A percentile compares a stretch with the other conserved stretches of the same genome.
Evolutionary conservation across 495 filamentous ascomycete species (phyloP).

Genomic region (Hypoxylon fuscum): DNA sequence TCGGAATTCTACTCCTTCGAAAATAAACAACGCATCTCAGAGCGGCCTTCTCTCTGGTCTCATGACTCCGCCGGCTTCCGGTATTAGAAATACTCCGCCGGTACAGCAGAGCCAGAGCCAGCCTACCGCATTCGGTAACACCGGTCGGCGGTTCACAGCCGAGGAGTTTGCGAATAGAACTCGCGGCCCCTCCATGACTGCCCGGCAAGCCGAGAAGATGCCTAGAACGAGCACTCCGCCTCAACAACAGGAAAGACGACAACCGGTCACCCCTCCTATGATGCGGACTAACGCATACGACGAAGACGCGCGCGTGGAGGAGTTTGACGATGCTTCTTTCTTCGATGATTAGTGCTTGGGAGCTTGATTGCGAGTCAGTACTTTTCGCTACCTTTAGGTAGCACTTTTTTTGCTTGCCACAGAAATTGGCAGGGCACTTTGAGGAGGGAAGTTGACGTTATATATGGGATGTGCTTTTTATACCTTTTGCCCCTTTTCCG

Average conservation of each 20-base stretch:
- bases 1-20: conserved; percentile 69
- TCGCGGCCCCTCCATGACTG: conserved; percentile 47
- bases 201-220: conserved; percentile 50
- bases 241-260: conserved; percentile 49
- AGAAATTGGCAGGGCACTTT: conserved; percentile 17
- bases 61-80: conserved; percentile 81
- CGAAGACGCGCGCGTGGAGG: conserved; percentile 69
- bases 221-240: conserved; percentile 46
- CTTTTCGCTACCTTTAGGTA: conserved; percentile 16
- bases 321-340: conserved; percentile 65
- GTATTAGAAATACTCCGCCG: conserved; percentile 64
- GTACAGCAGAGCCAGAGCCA: conserved; percentile 45
- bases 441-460: conserved; percentile 28
- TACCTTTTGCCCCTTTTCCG: conserved; percentile 43
- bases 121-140: conserved; percentile 61
- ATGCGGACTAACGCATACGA: conserved; percentile 75
- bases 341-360: conserved; percentile 57
- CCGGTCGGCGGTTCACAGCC: conserved; percentile 59
- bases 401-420: conserved; percentile 14
- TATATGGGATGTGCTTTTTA: conserved; percentile 40
- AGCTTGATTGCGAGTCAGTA: neutral
- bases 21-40: conserved; percentile 57
- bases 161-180: conserved; percentile 58
- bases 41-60: conserved; percentile 71
- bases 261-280: conserved; percentile 73